Evolutionary conservation across 2,329 filamentous ascomycete genomes (phyloP), one percentile per base, ranked within the genome.

Genomic region (Didymella exigua): DNA sequence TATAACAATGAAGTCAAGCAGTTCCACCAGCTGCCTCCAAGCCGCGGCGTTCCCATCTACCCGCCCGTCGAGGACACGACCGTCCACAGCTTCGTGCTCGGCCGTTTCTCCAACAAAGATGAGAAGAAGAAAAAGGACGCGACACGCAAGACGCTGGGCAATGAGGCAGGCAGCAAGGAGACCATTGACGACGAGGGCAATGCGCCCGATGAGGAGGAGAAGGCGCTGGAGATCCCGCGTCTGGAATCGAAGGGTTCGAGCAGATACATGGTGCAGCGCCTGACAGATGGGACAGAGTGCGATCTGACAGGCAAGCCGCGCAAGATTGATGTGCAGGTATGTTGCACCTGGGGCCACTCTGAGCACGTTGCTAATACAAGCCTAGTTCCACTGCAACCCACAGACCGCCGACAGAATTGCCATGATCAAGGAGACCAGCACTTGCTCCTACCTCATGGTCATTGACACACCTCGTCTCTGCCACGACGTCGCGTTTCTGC

Each of bases 391-490:
- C 67, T 96, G 92, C 77, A 88, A 90, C 66, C 91, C 90, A 0
- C 87, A 89, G 43, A 84, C 84, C 2, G 81, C 79, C 41, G 88
- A 96, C 72, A 86, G 88, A 42, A 96, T 97, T 66, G 89, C 88
- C 37, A 92, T 91, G 86, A 96, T 97, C 76, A 96, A 96, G 75
- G 93, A 97, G 73, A 86, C 93, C 1, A 89, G 89, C 2, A 96
- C 91, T 10, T 97, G 93, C 77, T 86, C 91, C 11, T 97, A 97
- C 71, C 81, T 96, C 49, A 96, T 97, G 92, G 86, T 96, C 27
- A 85, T 97, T 59, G 89, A 96, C 71, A 96, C 93, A 0, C 91
- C 92, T 0, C 87, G 91, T 0, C 84, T 97, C 11, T 97, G 93
- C 77, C 86, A 89, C 69, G 93, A 97, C 63, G 85, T 91, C 9